Evolutionary conservation across 192 early-diverging fungal species (phyloP), one percentile per base, ranked within the genome.

Genomic region (Podila epicladia): DNA sequence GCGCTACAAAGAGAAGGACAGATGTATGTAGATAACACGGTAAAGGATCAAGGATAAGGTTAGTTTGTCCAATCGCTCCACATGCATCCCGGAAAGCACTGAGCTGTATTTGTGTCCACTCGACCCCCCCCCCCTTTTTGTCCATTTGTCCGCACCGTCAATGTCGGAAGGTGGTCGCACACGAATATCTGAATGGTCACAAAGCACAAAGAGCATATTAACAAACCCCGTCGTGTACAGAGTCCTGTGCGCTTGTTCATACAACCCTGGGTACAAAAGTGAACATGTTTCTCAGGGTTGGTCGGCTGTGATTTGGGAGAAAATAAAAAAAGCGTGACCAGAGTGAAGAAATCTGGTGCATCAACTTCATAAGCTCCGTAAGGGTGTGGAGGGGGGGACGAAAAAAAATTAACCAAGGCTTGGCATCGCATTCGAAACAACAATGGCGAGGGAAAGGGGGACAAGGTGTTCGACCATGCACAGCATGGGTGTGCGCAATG

Each of bases 1-100:
- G 19, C 41, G 31, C 75, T 77, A 65, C 17, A 61, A 15, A 61
- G 2, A 31, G 59, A 31, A 24, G 31, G 59, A 61, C 22, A 61
- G 12, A 61, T 3, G 59, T 19, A 35, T 9, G 15, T 17, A 45
- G 41, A 45, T 17, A 15, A 17, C 13, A 45, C 1, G 4, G 41
- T 45, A 45, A 45, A 17, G 41, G 41, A 45, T 45, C 11, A 45
- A 17, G 41, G 41, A 45, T 45, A 45, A 45, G 41, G 41, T 45
- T 45, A 45, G 13, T 45, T 13, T 45, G 11, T 45, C 41, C 17
- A 15, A 15, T 17, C 15, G 41, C 13, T 45, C 41, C 41, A 45
- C 41, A 13, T 0, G 0, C 38, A 11, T 41, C 38, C 41, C 41
- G 17, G 15, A 45, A 45, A 45, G 41, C 41, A 45, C 41, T 45